Percentiles rank a stretch among this genome's conserved stretches.
Conservation (phyloP, 2,329 filamentous ascomycete genomes). For the Fusarium siculi region DNA sequence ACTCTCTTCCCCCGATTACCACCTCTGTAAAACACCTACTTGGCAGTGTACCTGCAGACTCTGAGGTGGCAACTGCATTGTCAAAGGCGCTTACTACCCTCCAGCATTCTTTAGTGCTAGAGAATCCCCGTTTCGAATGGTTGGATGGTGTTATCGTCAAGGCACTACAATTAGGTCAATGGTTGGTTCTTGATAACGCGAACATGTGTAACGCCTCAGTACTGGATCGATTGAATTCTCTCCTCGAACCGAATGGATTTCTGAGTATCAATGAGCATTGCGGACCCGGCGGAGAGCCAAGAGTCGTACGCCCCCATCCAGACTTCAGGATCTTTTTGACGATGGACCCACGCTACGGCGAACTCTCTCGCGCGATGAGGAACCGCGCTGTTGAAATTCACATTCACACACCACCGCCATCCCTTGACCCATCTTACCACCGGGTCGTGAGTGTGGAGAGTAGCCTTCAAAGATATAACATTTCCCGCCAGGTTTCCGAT, state of each 20-base stretch:
- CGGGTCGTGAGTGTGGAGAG: slow-evolving; percentile 61
- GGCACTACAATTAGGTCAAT: slow-evolving; percentile 85
- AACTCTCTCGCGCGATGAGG: slow-evolving; percentile 94
- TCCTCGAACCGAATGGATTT: slow-evolving; percentile 89
- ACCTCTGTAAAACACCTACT: slow-evolving; percentile 54
- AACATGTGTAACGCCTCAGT: slow-evolving; percentile 97
- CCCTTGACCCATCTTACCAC: slow-evolving; percentile 48
- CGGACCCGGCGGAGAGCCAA: slow-evolving; percentile 80
- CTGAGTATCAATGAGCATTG: slow-evolving; percentile 95
- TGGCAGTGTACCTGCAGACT: slow-evolving; percentile 54
- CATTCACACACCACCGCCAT: slow-evolving; percentile 62
- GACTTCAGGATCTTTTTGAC: slow-evolving; percentile 94
- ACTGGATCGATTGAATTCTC: slow-evolving; percentile 90
- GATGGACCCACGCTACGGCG: slow-evolving; percentile 90
- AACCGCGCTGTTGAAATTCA: slow-evolving; percentile 94
- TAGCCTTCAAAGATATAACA: slow-evolving; percentile 58
- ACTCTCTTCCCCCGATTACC: slow-evolving; percentile 53
- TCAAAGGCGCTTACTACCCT: slow-evolving; percentile 62
- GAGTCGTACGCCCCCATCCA: slow-evolving; percentile 82
- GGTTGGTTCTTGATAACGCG: slow-evolving; percentile 96
- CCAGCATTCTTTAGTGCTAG: slow-evolving; percentile 65
- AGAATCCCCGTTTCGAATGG: slow-evolving; percentile 92
- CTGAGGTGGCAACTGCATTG: slow-evolving; percentile 60
- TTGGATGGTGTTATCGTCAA: slow-evolving; percentile 92
- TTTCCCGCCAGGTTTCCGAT: slow-evolving; percentile 49